A percentile compares a stretch with the other conserved stretches of the same genome.
These are phyloP conservation scores for Aspergillus sp. DNA, from an alignment of 2,329 filamentous ascomycete genomes.

Conservation along the genomic window DNA sequence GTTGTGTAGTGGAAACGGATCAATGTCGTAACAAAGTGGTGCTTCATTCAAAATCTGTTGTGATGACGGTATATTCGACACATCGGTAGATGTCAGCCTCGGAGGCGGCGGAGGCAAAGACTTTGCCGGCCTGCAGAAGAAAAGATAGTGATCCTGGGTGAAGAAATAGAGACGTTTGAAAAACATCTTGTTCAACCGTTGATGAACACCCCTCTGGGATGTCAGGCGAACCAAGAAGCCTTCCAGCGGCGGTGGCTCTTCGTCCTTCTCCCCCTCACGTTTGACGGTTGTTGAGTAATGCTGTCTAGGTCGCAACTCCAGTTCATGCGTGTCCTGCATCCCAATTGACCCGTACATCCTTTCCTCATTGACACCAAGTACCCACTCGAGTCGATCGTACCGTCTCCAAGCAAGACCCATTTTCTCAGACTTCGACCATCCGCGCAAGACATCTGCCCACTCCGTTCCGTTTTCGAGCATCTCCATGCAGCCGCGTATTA, in stretches of 20 bases:
- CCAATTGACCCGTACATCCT: conserved; percentile 64
- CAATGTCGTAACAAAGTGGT: conserved; percentile 56
- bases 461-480: conserved; percentile 52
- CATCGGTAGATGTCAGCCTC: conserved; percentile 39
- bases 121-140: conserved; percentile 56
- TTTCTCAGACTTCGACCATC: conserved; percentile 53
- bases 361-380: conserved; percentile 58
- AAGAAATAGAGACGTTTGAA: conserved; percentile 62
- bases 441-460: conserved; percentile 53
- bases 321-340: conserved; percentile 60
- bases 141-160: conserved; percentile 56
- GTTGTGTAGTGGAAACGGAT: conserved; percentile 53
- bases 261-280: conserved; percentile 33
- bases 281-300: conserved; percentile 54
- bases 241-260: conserved; percentile 58
- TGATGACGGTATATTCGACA: conserved; percentile 46
- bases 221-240: conserved; percentile 61
- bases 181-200: conserved; percentile 54
- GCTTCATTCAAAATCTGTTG: conserved; percentile 50
- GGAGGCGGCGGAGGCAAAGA: conserved; percentile 55
- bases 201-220: conserved; percentile 54
- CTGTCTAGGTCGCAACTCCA: conserved; percentile 58
- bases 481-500: conserved; percentile 53
- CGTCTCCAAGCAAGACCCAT: conserved; percentile 63
- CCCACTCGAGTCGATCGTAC: conserved; percentile 63